Evolutionary conservation across 768 basidiomycete species (phyloP).

Genomic region (Russula foetens): DNA sequence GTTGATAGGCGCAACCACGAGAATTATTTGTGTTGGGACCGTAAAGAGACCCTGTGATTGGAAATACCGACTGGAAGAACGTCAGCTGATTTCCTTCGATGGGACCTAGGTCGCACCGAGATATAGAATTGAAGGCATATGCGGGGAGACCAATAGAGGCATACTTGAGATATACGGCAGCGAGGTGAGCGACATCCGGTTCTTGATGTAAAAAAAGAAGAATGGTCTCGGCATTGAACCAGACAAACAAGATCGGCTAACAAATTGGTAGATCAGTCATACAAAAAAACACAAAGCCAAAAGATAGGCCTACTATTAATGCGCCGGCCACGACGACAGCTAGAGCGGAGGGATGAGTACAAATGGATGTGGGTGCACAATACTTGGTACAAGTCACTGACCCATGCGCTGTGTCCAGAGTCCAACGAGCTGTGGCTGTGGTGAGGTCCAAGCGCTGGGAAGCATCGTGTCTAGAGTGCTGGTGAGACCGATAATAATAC

Average conservation of each 20-base stretch:
- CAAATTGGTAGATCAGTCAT: not conserved
- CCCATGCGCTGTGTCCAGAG: constrained; percentile 88
- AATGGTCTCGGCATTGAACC: constrained; percentile 78
- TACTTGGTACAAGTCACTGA: constrained; percentile 28
- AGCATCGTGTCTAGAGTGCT: constrained; percentile 90
- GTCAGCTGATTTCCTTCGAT: not conserved
- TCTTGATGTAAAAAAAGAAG: constrained; percentile 73
- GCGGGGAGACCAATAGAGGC: constrained; percentile 75
- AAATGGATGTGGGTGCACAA: not conserved
- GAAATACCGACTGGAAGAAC: constrained; percentile 50
- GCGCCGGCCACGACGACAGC: constrained; percentile 52
- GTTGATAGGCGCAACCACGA: constrained; percentile 82
- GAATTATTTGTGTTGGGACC: constrained; percentile 76
- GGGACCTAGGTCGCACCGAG: constrained; percentile 31
- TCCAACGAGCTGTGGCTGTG: constrained; percentile 76
- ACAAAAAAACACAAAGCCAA: not conserved
- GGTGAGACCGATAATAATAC: constrained; percentile 73
- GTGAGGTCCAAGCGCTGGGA: constrained; percentile 91
- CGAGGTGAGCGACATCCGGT: constrained; percentile 72
- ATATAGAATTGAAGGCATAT: constrained; percentile 49
- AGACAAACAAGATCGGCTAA: constrained; percentile 54
- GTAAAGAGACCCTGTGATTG: constrained; percentile 83
- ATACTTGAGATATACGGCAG: constrained; percentile 68
- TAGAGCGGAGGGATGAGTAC: constrained; percentile 22
- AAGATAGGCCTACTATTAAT: constrained; percentile 45